Conservation (phyloP, 2,329 filamentous ascomycete genomes). For the Calonectria crousiana region DNA sequence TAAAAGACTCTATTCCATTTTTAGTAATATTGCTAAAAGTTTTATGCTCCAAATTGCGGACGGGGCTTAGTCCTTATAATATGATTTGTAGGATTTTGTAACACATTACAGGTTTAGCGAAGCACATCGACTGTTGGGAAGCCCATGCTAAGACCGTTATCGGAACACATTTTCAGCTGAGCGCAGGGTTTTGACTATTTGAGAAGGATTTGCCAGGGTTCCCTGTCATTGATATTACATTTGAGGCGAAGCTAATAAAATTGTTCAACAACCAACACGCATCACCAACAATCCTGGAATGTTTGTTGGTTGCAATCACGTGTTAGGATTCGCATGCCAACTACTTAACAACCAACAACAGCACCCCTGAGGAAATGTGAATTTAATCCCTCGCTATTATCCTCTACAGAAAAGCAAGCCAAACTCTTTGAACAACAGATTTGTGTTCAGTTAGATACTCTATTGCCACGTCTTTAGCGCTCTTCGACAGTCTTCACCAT, state of each 20-base stretch:
- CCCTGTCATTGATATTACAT: background rate
- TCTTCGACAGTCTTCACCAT: background rate
- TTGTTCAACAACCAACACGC: background rate
- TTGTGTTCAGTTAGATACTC: background rate
- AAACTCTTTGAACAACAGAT: background rate
- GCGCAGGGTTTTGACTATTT: background rate
- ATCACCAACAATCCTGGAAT: background rate
- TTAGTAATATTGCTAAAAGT: background rate
- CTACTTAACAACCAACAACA: constrained; percentile 6
- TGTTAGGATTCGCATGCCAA: background rate
- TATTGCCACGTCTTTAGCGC: too few species aligned
- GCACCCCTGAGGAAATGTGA: background rate
- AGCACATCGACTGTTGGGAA: background rate
- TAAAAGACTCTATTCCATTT: background rate
- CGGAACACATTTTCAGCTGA: background rate
- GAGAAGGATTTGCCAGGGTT: background rate
- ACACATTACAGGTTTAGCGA: background rate
- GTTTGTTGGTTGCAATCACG: background rate
- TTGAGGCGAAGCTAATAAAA: background rate
- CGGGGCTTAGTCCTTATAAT: background rate
- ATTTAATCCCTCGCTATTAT: background rate
- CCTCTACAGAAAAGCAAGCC: background rate
- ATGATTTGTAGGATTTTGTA: background rate
- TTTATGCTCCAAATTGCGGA: background rate
- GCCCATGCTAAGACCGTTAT: background rate